Evolutionary conservation across 164 flowering plant species (phyloP).

Genomic region (Tetrastigma voinierianum): DNA sequence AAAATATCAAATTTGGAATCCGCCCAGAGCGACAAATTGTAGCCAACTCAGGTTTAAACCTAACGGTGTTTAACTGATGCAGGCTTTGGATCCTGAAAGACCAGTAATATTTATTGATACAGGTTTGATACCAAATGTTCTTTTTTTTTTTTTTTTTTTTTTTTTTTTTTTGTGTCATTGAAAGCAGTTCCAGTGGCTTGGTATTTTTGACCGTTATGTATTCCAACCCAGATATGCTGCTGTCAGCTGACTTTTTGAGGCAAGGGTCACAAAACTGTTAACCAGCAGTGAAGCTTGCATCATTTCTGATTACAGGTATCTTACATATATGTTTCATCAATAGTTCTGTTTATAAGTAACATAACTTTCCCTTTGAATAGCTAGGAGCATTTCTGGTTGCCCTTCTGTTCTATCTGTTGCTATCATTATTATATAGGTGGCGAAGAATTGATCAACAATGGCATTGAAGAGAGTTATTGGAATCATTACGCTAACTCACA

Average conservation of each 20-base stretch:
- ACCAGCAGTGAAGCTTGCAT: slow-evolving; percentile 74
- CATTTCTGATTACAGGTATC: slow-evolving; percentile 69
- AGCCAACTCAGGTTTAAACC: background rate
- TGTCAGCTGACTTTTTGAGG: slow-evolving; percentile 81
- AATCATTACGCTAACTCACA: slow-evolving; percentile 91
- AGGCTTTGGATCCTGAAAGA: slow-evolving; percentile 71
- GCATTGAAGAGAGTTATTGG: slow-evolving; percentile 72
- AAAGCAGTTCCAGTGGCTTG: background rate
- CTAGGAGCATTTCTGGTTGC: background rate
- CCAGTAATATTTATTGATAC: slow-evolving; percentile 80
- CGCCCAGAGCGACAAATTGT: background rate
- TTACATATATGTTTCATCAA: background rate
- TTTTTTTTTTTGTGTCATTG: background rate
- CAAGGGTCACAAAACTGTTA: slow-evolving; percentile 58
- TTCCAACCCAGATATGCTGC: slow-evolving; percentile 47
- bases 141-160: too few species aligned
- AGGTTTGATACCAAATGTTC: slow-evolving; percentile 44
- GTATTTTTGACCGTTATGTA: slow-evolving; percentile 4
- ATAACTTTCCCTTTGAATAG: background rate
- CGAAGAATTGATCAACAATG: slow-evolving; percentile 48
- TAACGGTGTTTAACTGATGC: slow-evolving; percentile 12
- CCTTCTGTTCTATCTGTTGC: background rate
- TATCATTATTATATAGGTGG: slow-evolving; percentile 43
- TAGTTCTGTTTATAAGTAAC: background rate
- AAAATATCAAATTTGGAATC: background rate